These are phyloP conservation scores for Fusarium hostae DNA, from an alignment of 2,329 filamentous ascomycete genomes.

Conservation along the genomic window DNA sequence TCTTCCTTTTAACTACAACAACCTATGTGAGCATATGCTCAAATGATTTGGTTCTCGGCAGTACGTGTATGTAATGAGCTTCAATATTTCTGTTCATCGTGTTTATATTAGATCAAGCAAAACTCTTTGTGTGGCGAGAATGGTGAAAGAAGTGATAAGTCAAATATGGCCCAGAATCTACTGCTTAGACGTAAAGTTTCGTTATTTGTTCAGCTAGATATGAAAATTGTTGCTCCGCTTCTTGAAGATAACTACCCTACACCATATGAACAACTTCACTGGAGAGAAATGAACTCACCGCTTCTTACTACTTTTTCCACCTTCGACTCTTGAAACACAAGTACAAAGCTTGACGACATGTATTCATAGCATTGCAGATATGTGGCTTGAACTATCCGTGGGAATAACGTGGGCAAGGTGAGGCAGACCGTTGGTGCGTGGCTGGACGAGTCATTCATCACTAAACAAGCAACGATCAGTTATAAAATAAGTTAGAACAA, in stretches of 20 bases:
- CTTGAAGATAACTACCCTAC: conserved; percentile 14
- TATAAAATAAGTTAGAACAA: neutral
- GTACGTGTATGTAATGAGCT: no score
- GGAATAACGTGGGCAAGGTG: neutral
- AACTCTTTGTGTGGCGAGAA: neutral
- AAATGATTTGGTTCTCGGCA: no score
- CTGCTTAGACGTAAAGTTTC: neutral
- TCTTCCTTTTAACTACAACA: neutral
- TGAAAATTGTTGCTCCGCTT: neutral
- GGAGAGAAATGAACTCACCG: conserved; percentile 14
- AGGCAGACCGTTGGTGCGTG: conserved; percentile 1
- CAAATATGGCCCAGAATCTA: neutral
- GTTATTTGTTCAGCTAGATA: neutral
- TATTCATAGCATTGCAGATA: neutral
- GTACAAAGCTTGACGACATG: conserved; percentile 11
- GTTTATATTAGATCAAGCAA: no score
- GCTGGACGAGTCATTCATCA: conserved; percentile 29
- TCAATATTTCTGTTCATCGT: no score
- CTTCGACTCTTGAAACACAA: conserved; percentile 20
- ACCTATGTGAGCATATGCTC: no score
- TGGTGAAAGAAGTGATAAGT: neutral
- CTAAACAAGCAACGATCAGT: neutral
- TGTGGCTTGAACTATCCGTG: neutral
- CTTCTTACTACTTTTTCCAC: neutral
- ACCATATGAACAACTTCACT: neutral